Base-by-base conservation (phyloP, 2,329 filamentous ascomycete genomes). In the Plectosphaerella sp. region DNA sequence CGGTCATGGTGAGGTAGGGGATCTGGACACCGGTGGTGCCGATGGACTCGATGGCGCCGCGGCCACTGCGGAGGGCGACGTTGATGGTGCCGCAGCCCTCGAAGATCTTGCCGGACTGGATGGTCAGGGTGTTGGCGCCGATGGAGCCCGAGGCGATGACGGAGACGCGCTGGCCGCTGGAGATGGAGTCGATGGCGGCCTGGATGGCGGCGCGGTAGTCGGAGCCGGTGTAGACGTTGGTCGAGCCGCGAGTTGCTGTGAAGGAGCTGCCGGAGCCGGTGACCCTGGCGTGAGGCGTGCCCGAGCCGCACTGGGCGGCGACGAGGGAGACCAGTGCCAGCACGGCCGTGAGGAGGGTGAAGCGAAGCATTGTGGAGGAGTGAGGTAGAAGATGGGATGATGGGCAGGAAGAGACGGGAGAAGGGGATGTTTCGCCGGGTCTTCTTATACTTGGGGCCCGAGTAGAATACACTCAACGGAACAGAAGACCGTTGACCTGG, bases 41-140 rank as follows among this genome's bases (percentile, higher is more conserved):
- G 3, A 74, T 68, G 0, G 73, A 72, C 63, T 83, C 79, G 47
- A 83, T 82, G 45, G 79, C 77, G 16, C 80, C 80, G 18, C 71
- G 72, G 1, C 75, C 78, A 36, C 61, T 58, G 5, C 64, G 69
- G 51, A 61, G 63, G 22, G 59, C 72, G 0, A 68, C 70, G 52
- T 82, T 69, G 62, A 83, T 79, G 45, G 78, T 81, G 42, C 80
- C 79, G 61, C 80, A 83, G 33, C 77, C 79, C 57, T 83, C 80
- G 47, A 83, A 82, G 42, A 69, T 82, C 63, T 80, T 80, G 52
- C 79, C 78, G 59, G 73, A 76, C 35, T 61, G 58, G 55, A 83
- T 73, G 22, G 64, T 72, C 60, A 82, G 75, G 36, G 76, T 80
- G 58, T 60, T 72, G n/a, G 75, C 72, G 28, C 78, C 79, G 49